These are phyloP conservation scores for Thielaviopsis ethacetica DNA, from an alignment of 2,329 filamentous ascomycete genomes.

Conservation along the genomic window DNA sequence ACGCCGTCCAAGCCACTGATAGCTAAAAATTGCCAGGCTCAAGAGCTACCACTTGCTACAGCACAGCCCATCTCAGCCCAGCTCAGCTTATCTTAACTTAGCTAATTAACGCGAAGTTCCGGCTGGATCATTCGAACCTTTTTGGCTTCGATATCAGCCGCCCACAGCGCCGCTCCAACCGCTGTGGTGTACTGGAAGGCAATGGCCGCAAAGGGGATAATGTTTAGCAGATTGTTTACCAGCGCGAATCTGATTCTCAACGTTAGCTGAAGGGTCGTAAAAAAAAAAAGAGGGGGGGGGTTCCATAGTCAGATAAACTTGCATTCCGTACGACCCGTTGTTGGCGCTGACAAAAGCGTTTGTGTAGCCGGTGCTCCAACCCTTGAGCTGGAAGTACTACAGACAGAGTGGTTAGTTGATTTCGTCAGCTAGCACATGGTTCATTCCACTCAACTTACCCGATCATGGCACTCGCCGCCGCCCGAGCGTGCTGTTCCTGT, in stretches of 20 bases:
- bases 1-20: too few species aligned
- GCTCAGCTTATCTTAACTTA: background rate
- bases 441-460: constrained; percentile 25
- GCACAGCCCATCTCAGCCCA: too few species aligned
- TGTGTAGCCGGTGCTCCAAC: constrained; percentile 51
- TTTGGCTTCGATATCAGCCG: constrained; percentile 60
- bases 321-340: constrained; percentile 67
- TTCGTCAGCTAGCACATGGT: background rate
- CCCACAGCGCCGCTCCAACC: constrained; percentile 91
- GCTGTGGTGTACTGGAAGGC: constrained; percentile 84
- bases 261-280: background rate
- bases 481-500: constrained; percentile 27
- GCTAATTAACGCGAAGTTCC: background rate
- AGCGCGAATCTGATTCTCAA: constrained; percentile 44
- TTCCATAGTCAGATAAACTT: constrained; percentile 20
- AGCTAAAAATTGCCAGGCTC: too few species aligned
- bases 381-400: constrained; percentile 84
- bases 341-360: constrained; percentile 55
- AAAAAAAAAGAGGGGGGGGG: background rate
- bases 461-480: constrained; percentile 33
- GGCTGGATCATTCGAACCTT: constrained; percentile 25
- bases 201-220: constrained; percentile 68
- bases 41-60: too few species aligned
- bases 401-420: constrained; percentile 26
- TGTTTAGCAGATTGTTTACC: constrained; percentile 64